Conservation (phyloP, 331 rosid species). For the Saraca asoca region DNA sequence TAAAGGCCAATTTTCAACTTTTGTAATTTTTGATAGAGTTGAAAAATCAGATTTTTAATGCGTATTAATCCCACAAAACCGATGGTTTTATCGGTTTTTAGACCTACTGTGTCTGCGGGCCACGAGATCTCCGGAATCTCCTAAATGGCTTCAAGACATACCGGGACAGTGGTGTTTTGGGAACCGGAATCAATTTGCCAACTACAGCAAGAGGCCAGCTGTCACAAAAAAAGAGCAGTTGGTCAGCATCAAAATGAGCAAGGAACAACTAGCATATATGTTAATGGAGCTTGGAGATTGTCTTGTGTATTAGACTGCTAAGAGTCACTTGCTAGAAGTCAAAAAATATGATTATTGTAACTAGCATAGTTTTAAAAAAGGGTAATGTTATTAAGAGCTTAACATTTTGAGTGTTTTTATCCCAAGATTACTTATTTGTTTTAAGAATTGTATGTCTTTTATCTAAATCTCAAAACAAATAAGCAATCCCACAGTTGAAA, state of each 20-base stretch:
- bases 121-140: constrained; percentile 40
- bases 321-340: too few relatives aligned
- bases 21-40: too few relatives aligned
- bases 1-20: too few relatives aligned
- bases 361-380: too few relatives aligned
- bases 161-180: constrained; percentile 62
- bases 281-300: neutral
- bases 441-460: too few relatives aligned
- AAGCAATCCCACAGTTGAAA: too few relatives aligned
- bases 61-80: too few relatives aligned
- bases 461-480: too few relatives aligned
- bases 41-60: too few relatives aligned
- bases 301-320: neutral
- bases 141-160: constrained; percentile 35
- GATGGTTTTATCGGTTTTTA: too few relatives aligned
- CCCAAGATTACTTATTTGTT: too few relatives aligned
- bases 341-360: neutral
- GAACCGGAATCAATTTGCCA: constrained; percentile 82
- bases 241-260: neutral
- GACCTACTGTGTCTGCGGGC: constrained; percentile 15
- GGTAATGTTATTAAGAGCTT: too few relatives aligned
- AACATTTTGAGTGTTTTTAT: constrained; percentile 7
- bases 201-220: constrained; percentile 88
- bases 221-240: constrained; percentile 30
- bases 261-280: neutral